These are phyloP conservation scores for Candida maltosa DNA, from an alignment of 805 yeast genomes.

Conservation along the genomic window DNA sequence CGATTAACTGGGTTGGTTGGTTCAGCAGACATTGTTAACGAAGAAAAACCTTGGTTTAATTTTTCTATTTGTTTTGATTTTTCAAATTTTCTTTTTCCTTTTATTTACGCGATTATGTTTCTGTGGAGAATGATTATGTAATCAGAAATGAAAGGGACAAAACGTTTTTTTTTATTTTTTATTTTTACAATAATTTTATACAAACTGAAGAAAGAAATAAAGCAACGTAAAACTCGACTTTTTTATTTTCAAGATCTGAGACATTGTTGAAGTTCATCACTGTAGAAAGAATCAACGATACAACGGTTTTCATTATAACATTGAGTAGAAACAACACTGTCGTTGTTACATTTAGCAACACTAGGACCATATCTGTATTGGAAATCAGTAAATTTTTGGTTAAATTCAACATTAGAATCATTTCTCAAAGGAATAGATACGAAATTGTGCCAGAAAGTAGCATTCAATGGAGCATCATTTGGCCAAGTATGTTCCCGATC, in stretches of 20 bases:
- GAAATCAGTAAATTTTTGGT: conserved; percentile 48
- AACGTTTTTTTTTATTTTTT: not conserved
- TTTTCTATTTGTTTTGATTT: no score
- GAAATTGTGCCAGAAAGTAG: conserved; percentile 58
- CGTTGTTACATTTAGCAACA: conserved; percentile 45
- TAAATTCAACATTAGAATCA: conserved; percentile 33
- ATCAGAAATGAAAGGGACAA: no score
- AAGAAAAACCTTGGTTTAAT: no score
- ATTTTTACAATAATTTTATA: not conserved
- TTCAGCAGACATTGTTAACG: no score
- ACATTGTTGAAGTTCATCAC: conserved; percentile 15
- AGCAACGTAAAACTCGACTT: not conserved
- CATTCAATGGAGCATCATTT: conserved; percentile 54
- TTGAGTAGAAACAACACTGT: conserved; percentile 14
- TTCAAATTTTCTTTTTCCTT: no score
- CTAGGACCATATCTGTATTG: conserved; percentile 56
- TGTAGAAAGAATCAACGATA: conserved; percentile 10
- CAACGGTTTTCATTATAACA: conserved; percentile 22
- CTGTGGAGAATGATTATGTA: no score
- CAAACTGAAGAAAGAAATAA: not conserved
- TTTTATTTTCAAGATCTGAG: conserved; percentile 5
- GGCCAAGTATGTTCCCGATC: conserved; percentile 57
- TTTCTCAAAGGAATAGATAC: conserved; percentile 46
- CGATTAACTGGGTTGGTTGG: no score
- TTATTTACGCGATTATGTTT: no score